Conservation (phyloP, 106 monocot species). For the Apostasia shenzhenica region DNA sequence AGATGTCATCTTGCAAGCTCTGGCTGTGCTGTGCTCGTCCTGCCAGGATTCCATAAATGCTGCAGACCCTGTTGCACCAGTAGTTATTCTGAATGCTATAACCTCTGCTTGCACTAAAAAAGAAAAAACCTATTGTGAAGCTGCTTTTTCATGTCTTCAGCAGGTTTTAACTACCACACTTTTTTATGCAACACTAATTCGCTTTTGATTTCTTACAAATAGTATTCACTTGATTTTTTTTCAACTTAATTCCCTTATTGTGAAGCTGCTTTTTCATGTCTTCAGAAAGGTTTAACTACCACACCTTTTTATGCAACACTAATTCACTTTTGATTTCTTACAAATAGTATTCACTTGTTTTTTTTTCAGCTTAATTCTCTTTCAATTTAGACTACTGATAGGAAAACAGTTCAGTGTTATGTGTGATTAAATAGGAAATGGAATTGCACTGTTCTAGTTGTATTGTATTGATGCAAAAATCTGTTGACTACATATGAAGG, state of each 20-base stretch:
- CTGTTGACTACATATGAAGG: too few species aligned
- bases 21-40: constrained; percentile 67
- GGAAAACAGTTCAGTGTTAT: too few species aligned
- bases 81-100: constrained; percentile 45
- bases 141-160: constrained; percentile 76
- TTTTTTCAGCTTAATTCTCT: background rate
- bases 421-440: too few species aligned
- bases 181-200: too few species aligned
- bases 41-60: constrained; percentile 60
- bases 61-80: constrained; percentile 41
- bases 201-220: too few species aligned
- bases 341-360: too few species aligned
- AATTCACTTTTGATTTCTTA: too few species aligned
- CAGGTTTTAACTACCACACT: constrained; percentile 34
- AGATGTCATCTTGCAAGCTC: constrained; percentile 63
- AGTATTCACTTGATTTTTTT: too few species aligned
- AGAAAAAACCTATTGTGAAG: constrained; percentile 72
- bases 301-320: background rate
- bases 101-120: constrained; percentile 78
- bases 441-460: too few species aligned
- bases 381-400: background rate
- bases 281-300: constrained; percentile 46
- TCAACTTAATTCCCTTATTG: constrained; percentile 25
- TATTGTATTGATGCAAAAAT: too few species aligned
- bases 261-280: constrained; percentile 83